phyloP scores from a whole-genome alignment of 306 rosid genomes.

The Cyamopsis tetragonoloba region DNA sequence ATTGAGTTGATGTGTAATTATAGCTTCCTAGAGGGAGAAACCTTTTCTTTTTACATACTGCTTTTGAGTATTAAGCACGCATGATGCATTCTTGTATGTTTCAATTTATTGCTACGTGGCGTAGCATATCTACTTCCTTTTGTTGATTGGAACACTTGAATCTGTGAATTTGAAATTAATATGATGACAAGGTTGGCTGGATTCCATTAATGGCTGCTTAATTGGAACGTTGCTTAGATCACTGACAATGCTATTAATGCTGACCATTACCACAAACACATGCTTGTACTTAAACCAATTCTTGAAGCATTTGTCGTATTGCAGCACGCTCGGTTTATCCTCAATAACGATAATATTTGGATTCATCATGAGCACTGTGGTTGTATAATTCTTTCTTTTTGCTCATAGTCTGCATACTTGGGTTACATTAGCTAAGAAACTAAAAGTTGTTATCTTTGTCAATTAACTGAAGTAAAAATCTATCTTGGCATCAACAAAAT shows the following conservation, averaged over 20 bases:
- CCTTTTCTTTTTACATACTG: neutral
- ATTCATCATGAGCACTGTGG: neutral
- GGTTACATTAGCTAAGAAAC: neutral
- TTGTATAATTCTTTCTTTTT: neutral
- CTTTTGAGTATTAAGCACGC: neutral
- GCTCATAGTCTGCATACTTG: neutral
- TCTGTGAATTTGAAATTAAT: neutral
- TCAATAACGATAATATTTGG: neutral
- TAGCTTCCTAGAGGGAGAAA: slow-evolving; percentile 9
- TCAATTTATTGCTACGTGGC: neutral
- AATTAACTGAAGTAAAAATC: neutral
- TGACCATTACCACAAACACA: neutral
- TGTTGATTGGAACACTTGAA: neutral
- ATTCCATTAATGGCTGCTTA: neutral
- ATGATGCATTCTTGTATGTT: neutral
- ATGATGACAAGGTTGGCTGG: neutral
- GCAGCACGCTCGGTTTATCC: neutral
- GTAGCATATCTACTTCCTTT: neutral
- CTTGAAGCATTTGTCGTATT: neutral
- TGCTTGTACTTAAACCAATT: neutral
- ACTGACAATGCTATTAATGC: neutral
- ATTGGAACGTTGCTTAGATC: neutral
- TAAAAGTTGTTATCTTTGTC: neutral
- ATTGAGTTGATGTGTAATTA: neutral
- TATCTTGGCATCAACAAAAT: neutral